phyloP scores from a whole-genome alignment of 176 grass and related monocot species.

The Zea luxurians region DNA sequence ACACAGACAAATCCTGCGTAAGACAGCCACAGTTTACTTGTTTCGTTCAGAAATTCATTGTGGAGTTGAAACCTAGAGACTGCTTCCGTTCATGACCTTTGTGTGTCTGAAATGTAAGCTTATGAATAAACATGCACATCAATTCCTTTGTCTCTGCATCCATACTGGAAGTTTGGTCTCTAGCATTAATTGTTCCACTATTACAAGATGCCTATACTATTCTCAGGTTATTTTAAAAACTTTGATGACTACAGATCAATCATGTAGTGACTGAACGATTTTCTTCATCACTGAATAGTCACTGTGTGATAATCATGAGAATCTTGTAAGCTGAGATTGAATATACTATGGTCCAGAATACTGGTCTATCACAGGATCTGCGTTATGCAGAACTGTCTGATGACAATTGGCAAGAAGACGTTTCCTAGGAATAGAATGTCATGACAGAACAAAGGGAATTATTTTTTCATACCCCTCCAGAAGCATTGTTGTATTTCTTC shows the following conservation, averaged over 20 bases:
- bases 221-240: neutral
- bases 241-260: neutral
- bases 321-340: neutral
- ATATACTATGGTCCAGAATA: slow-evolving; percentile 20
- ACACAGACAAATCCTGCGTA: slow-evolving; percentile 85
- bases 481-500: slow-evolving; percentile 91
- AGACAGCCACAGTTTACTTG: neutral
- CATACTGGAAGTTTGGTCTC: slow-evolving; percentile 23
- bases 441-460: slow-evolving; percentile 18
- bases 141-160: neutral
- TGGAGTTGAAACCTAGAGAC: slow-evolving; percentile 23
- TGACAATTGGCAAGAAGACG: slow-evolving; percentile 24
- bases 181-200: neutral
- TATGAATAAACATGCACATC: neutral
- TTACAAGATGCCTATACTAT: neutral
- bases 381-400: slow-evolving; percentile 23
- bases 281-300: neutral
- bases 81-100: neutral
- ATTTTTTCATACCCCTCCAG: slow-evolving; percentile 80
- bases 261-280: neutral
- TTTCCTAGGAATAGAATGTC: slow-evolving; percentile 3
- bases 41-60: neutral
- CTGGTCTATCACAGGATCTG: slow-evolving; percentile 25
- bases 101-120: slow-evolving; percentile 12
- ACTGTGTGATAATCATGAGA: neutral